These are phyloP conservation scores for Phyllosticta paracitricarpa DNA, from an alignment of 2,329 filamentous ascomycete species.

Conservation along the genomic window DNA sequence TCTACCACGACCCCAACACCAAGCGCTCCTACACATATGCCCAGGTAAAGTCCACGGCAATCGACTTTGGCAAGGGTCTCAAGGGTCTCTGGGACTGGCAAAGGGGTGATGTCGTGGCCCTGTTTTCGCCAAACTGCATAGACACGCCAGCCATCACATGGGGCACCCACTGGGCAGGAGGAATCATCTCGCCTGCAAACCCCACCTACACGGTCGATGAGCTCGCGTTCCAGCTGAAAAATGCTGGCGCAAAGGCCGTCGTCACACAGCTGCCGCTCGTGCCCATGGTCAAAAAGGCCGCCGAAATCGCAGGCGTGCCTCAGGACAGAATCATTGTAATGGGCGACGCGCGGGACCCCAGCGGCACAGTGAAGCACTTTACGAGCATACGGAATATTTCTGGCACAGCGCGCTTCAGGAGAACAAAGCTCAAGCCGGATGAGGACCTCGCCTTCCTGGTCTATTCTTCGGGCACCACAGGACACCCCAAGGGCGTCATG, in stretches of 20 bases:
- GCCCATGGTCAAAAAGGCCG: slow-evolving; percentile 55
- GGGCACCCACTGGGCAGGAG: slow-evolving; percentile 76
- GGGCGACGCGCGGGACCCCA: slow-evolving; percentile 55
- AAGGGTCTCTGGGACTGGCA: slow-evolving; percentile 66
- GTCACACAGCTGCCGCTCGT: slow-evolving; percentile 64
- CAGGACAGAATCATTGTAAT: slow-evolving; percentile 65
- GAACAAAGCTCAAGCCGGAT: slow-evolving; percentile 53
- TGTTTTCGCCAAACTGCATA: slow-evolving; percentile 79
- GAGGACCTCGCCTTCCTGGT: slow-evolving; percentile 76
- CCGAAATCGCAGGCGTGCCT: slow-evolving; percentile 57
- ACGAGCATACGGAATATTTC: slow-evolving; percentile 56
- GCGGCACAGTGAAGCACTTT: slow-evolving; percentile 58
- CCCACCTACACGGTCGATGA: slow-evolving; percentile 78
- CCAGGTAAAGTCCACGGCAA: slow-evolving; percentile 53
- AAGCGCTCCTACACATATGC: slow-evolving; percentile 59
- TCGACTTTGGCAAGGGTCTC: slow-evolving; percentile 72
- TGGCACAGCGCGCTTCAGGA: slow-evolving; percentile 47
- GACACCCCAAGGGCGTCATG: slow-evolving; percentile 84
- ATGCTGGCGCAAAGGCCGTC: slow-evolving; percentile 64
- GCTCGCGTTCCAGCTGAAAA: slow-evolving; percentile 72
- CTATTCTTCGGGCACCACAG: slow-evolving; percentile 84
- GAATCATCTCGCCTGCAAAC: slow-evolving; percentile 74
- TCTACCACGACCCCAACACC: slow-evolving; percentile 68
- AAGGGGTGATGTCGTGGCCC: slow-evolving; percentile 70
- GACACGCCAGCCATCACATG: slow-evolving; percentile 70